Evolutionary conservation across 352 stramenopile genomes (phyloP), one percentile per base, ranked within the genome.

Genomic region (Blastocystis sp.): DNA sequence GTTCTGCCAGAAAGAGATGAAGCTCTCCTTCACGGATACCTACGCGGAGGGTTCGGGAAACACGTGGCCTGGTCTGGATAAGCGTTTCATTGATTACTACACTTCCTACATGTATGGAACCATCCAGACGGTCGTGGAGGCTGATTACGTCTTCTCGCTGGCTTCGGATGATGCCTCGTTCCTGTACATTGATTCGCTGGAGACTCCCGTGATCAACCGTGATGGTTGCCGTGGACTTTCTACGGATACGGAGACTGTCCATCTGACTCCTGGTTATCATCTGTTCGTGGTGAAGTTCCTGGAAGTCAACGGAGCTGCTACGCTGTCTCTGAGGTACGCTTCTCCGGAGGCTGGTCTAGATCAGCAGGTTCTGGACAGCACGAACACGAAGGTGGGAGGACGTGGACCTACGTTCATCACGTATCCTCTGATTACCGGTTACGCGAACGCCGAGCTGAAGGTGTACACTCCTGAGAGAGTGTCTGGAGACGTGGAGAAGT

Each of bases 21-120:
- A 84, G 54, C n/a, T 84, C 1, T 29, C 78, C 38, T 84, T 49
- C 38, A 34, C 48, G 18, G 73, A 84, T 84, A 29, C 54, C 36
- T 84, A 84, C 48, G n/a, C 11, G n/a, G 54, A 69, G 54, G 54
- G 54, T 48, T 29, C 21, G 27, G 73, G 73, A 75, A 69, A 84
- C 27, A 72, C 73, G n/a, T 84, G 73, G 73, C 73, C 73, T 65
- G 73, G 73, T 84, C 40, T 84, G 54, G 73, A 84, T 71, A 46
- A 84, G 65, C 65, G 65, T 78, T 78, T 78, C 65, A 32, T 32
- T 78, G 73, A 84, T 42, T 84, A 73, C 48, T 84, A 73, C 54
- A 84, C 54, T 46, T 69, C 73, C 1, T 69, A 73, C 38, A 65
- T 73, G 36, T 84, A 69, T 40, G 73, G 73, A 24, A 75, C 78